A percentile compares a stretch with the other conserved stretches of the same genome.
These are phyloP conservation scores for Pseudogymnoascus sp. DNA, from an alignment of 2,329 filamentous ascomycete genomes.

Conservation along the genomic window DNA sequence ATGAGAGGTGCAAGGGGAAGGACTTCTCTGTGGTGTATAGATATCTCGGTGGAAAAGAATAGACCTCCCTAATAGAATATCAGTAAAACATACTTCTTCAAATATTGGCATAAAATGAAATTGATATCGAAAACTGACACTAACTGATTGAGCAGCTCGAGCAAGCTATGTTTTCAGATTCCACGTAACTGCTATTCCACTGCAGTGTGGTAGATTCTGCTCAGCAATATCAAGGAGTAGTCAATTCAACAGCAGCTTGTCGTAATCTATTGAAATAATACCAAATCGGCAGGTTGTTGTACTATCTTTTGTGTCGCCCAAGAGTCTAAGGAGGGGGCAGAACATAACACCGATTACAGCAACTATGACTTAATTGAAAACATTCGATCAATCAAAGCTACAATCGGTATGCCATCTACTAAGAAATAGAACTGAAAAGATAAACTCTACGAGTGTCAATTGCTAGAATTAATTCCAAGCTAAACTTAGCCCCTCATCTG, in stretches of 20 bases:
- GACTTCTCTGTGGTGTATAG: slow-evolving; percentile 80
- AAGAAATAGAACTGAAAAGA: background rate
- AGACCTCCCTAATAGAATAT: background rate
- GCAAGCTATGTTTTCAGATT: no score
- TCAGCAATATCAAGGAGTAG: no score
- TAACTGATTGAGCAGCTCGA: no score
- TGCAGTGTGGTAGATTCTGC: no score
- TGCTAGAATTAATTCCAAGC: background rate
- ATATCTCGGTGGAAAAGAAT: slow-evolving; percentile 53
- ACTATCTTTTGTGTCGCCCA: background rate
- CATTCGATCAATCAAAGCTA: background rate
- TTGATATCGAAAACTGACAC: no score
- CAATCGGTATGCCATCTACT: background rate
- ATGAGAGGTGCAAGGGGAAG: slow-evolving; percentile 56
- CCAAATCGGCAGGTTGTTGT: background rate
- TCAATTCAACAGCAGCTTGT: no score
- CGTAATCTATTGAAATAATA: no score
- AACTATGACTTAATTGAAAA: background rate
- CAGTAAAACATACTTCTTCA: background rate
- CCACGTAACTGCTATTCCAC: no score
- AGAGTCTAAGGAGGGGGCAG: background rate
- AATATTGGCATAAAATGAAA: background rate
- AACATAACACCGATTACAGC: background rate
- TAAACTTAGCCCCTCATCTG: background rate
- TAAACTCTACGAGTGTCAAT: background rate